phyloP scores from a whole-genome alignment of 2,329 filamentous ascomycete genomes.

The Trichoderma sp. region DNA sequence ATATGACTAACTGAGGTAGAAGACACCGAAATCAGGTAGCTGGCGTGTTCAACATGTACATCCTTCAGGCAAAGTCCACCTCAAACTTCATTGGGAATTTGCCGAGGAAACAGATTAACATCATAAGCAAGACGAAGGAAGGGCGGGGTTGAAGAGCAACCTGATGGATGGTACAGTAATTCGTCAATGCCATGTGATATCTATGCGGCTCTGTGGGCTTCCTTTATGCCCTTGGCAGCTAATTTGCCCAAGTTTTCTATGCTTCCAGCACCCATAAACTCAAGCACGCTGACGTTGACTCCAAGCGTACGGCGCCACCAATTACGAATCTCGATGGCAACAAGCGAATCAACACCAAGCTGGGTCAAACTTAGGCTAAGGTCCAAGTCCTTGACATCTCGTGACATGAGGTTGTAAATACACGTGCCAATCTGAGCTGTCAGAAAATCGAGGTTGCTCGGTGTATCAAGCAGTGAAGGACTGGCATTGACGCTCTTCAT shows the following conservation, averaged over 20 bases:
- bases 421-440: constrained; percentile 19
- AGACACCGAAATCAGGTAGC: neutral
- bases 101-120: neutral
- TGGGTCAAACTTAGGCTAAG: constrained; percentile 10
- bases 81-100: neutral
- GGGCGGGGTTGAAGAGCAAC: neutral
- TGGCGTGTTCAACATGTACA: neutral
- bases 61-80: neutral
- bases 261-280: constrained; percentile 21
- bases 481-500: constrained; percentile 13
- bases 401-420: constrained; percentile 19
- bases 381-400: constrained; percentile 19
- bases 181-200: neutral
- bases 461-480: constrained; percentile 11
- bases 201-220: neutral
- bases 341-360: constrained; percentile 24
- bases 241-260: constrained; percentile 16
- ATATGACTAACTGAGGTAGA: neutral
- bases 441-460: neutral
- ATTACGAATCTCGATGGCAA: constrained; percentile 24
- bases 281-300: constrained; percentile 17
- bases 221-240: neutral
- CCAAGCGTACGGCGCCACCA: constrained; percentile 24
- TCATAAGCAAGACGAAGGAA: neutral
- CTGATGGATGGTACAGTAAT: neutral